These are phyloP conservation scores for Berberis vulgaris DNA, from an alignment of 164 flowering plant genomes.

Conservation along the genomic window DNA sequence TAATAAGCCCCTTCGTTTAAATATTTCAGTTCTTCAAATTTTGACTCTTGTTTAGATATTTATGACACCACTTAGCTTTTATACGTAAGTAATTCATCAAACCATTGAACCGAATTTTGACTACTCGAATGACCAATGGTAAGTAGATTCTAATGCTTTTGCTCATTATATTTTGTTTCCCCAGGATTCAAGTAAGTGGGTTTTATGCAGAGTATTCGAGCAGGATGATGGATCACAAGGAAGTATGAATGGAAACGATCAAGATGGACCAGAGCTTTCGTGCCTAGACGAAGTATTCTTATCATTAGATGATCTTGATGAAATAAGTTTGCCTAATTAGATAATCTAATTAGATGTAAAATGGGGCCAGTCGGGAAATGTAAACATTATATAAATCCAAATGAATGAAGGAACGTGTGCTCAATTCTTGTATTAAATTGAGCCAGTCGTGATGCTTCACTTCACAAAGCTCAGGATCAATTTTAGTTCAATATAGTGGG, in stretches of 20 bases:
- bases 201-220: slow-evolving; percentile 61
- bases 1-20: slow-evolving; percentile 16
- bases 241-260: slow-evolving; percentile 24
- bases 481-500: too few relatives aligned
- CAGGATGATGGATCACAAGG: slow-evolving; percentile 14
- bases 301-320: slow-evolving; percentile 75
- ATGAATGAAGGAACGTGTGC: too few relatives aligned
- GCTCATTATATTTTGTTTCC: not conserved
- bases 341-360: not conserved
- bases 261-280: slow-evolving; percentile 50
- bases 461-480: too few relatives aligned
- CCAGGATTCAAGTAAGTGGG: slow-evolving; percentile 58
- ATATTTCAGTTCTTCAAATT: not conserved
- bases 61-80: too few relatives aligned
- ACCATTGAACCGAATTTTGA: not conserved
- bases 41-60: not conserved
- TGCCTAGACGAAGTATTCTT: slow-evolving; percentile 79
- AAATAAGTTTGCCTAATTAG: slow-evolving; percentile 56
- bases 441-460: too few relatives aligned
- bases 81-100: not conserved
- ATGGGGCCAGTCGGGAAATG: too few relatives aligned
- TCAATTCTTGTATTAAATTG: too few relatives aligned
- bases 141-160: not conserved
- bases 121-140: not conserved
- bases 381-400: too few relatives aligned